Conservation (phyloP, 2,329 filamentous ascomycete species). For the Conoideocrella luteorostrata region DNA sequence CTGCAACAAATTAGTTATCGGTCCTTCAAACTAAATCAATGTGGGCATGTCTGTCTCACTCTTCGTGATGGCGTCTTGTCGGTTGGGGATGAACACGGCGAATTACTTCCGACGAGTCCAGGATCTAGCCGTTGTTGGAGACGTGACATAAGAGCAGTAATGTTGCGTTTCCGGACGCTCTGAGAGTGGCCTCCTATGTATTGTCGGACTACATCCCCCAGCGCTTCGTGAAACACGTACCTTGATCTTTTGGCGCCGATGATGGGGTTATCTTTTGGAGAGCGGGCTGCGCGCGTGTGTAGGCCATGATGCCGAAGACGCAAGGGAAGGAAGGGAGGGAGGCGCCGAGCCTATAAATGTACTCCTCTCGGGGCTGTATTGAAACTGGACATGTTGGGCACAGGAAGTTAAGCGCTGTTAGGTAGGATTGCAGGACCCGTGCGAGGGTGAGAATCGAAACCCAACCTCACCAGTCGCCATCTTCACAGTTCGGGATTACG, state of each 20-base stretch:
- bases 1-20: not conserved
- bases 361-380: too few relatives aligned
- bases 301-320: constrained; percentile 6
- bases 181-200: not conserved
- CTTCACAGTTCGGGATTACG: too few relatives aligned
- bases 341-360: too few relatives aligned
- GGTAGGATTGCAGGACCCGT: too few relatives aligned
- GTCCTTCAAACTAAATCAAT: not conserved
- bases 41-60: not conserved
- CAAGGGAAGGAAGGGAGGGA: too few relatives aligned
- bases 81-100: not conserved
- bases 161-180: not conserved
- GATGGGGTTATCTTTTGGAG: constrained; percentile 1
- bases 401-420: too few relatives aligned
- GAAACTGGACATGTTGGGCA: too few relatives aligned
- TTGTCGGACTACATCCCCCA: not conserved
- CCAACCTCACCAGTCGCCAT: too few relatives aligned
- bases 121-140: not conserved
- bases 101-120: not conserved
- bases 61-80: not conserved
- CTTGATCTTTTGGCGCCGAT: constrained; percentile 2
- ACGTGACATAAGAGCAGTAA: not conserved
- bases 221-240: constrained; percentile 4
- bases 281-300: constrained; percentile 7
- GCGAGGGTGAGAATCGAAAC: too few relatives aligned